phyloP scores from a whole-genome alignment of 106 monocot species.

The Dendrobium nobile region DNA sequence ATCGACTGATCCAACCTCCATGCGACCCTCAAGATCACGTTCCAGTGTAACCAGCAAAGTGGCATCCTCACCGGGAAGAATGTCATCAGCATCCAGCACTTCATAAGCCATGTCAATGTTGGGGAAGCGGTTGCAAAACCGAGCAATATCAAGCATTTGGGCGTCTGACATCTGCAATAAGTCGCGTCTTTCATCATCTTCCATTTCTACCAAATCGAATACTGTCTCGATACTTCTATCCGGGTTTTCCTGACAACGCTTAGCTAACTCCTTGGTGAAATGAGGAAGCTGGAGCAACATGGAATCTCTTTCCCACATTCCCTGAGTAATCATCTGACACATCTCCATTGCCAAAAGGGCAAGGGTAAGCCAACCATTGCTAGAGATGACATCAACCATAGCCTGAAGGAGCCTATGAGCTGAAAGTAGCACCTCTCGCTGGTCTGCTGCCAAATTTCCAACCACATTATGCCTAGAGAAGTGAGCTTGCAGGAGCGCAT shows the following conservation, averaged over 20 bases:
- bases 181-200: slow-evolving; percentile 71
- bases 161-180: slow-evolving; percentile 82
- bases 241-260: slow-evolving; percentile 76
- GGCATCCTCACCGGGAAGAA: slow-evolving; percentile 56
- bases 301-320: slow-evolving; percentile 92
- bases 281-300: slow-evolving; percentile 86
- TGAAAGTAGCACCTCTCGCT: slow-evolving; percentile 79
- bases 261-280: slow-evolving; percentile 67
- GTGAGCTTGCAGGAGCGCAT: slow-evolving; percentile 85
- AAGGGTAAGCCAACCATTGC: slow-evolving; percentile 83
- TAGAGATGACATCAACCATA: slow-evolving; percentile 97
- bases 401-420: slow-evolving; percentile 85
- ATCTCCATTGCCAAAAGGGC: slow-evolving; percentile 83
- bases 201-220: slow-evolving; percentile 93
- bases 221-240: slow-evolving; percentile 54
- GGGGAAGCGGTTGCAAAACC: slow-evolving; percentile 93
- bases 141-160: slow-evolving; percentile 72
- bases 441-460: slow-evolving; percentile 80
- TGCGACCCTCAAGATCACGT: slow-evolving; percentile 59
- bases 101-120: slow-evolving; percentile 89
- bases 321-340: slow-evolving; percentile 98
- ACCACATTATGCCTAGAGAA: slow-evolving; percentile 77
- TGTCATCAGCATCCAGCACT: slow-evolving; percentile 56
- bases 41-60: slow-evolving; percentile 84
- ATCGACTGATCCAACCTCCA: slow-evolving; percentile 76